phyloP scores from a whole-genome alignment of 768 basidiomycete genomes.

The Xerocomellus intermedius region DNA sequence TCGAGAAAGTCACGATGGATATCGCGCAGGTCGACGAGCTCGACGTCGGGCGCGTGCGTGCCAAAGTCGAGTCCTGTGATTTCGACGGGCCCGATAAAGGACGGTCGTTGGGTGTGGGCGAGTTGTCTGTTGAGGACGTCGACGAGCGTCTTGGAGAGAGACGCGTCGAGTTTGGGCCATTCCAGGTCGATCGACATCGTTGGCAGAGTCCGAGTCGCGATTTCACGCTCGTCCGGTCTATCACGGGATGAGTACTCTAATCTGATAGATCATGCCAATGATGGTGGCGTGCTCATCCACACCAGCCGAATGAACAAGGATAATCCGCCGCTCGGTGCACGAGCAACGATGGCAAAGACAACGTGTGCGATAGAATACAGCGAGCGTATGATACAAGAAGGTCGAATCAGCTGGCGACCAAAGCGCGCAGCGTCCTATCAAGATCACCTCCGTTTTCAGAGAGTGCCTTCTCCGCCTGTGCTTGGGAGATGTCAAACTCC shows the following conservation, averaged over 20 bases:
- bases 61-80: conserved; percentile 90
- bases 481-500: conserved; percentile 29
- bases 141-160: conserved; percentile 67
- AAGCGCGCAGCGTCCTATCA: conserved; percentile 25
- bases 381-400: background rate
- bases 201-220: background rate
- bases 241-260: too few relatives aligned
- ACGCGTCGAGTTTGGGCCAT: conserved; percentile 79
- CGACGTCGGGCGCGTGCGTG: conserved; percentile 74
- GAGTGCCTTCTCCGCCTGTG: conserved; percentile 31
- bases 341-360: background rate
- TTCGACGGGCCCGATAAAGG: conserved; percentile 91
- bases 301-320: too few relatives aligned
- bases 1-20: conserved; percentile 94
- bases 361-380: conserved; percentile 1
- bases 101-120: conserved; percentile 67
- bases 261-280: too few relatives aligned
- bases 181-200: conserved; percentile 93
- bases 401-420: conserved; percentile 22
- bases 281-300: too few relatives aligned
- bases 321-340: too few relatives aligned
- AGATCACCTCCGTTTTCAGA: conserved; percentile 32
- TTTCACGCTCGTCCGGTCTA: background rate
- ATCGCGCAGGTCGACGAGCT: conserved; percentile 89
- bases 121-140: conserved; percentile 80